These are phyloP conservation scores for Ophiostoma piceae DNA, from an alignment of 2,329 filamentous ascomycete genomes.

Conservation along the genomic window DNA sequence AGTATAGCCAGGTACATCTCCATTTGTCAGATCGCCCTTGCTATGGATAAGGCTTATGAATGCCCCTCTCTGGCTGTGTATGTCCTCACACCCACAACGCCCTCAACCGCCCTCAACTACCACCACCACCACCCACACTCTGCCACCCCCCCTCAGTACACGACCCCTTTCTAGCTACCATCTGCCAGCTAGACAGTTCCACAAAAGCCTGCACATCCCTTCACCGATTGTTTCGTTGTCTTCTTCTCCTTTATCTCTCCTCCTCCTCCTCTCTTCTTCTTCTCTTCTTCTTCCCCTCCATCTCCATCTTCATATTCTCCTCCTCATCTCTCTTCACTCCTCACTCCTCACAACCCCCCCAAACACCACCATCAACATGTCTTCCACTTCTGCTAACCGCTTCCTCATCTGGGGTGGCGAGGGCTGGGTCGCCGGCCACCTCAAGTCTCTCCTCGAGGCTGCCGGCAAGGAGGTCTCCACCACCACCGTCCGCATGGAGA, in stretches of 20 bases:
- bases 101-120: too few species aligned
- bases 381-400: conserved; percentile 35
- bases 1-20: not conserved
- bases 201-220: conserved; percentile 22
- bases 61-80: not conserved
- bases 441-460: conserved; percentile 52
- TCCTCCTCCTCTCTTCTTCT: not conserved
- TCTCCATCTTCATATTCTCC: not conserved
- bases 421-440: conserved; percentile 59
- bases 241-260: conserved; percentile 7
- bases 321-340: conserved; percentile 6
- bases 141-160: not conserved
- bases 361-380: conserved; percentile 22
- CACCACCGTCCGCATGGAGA: conserved; percentile 61
- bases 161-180: conserved; percentile 2
- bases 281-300: not conserved
- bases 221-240: conserved; percentile 24
- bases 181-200: conserved; percentile 14
- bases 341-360: not conserved
- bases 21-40: conserved; percentile 14
- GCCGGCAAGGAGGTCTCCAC: conserved; percentile 57
- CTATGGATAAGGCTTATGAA: not conserved
- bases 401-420: conserved; percentile 62
- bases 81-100: not conserved
- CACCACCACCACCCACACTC: not conserved